Evolutionary conservation across 2,329 filamentous ascomycete genomes (phyloP).

Genomic region (Coniochaeta prunicola): DNA sequence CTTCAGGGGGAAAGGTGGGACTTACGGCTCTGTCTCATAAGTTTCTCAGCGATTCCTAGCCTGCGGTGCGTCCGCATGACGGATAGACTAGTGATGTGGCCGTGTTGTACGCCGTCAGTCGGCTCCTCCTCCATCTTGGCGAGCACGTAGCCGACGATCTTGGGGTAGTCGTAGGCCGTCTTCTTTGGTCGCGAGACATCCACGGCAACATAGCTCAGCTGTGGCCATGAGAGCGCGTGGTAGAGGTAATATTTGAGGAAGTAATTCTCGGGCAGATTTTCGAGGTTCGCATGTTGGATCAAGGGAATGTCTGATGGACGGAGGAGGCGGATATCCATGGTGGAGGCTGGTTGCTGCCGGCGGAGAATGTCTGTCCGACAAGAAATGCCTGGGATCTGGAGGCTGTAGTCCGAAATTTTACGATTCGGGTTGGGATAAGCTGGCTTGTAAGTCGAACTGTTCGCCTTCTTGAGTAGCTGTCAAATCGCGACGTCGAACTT

Average conservation of each 20-base stretch:
- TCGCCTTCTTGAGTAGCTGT: no score
- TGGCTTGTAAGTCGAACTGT: no score
- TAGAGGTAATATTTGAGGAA: conserved; percentile 99
- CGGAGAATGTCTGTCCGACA: background rate
- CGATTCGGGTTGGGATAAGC: no score
- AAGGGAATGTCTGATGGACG: conserved; percentile 77
- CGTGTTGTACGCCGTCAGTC: conserved; percentile 80
- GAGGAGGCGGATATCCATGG: conserved; percentile 87
- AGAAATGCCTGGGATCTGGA: no score
- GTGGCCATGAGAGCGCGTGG: conserved; percentile 96
- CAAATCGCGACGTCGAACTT: no score
- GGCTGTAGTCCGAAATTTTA: no score
- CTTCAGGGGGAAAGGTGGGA: conserved; percentile 18
- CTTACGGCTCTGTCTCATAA: conserved; percentile 94
- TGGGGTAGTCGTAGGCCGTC: conserved; percentile 81
- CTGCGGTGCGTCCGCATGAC: conserved; percentile 95
- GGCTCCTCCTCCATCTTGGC: conserved; percentile 99
- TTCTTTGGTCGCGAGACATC: conserved; percentile 76
- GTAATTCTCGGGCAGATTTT: conserved; percentile 98
- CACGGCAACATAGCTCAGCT: conserved; percentile 93
- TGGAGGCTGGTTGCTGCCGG: background rate
- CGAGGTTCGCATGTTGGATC: conserved; percentile 97
- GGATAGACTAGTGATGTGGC: conserved; percentile 89
- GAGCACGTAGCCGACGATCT: conserved; percentile 98
- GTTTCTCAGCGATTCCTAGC: conserved; percentile 88